Base-by-base conservation (phyloP, 2,329 filamentous ascomycete genomes). In the Hypoxylon sp. region DNA sequence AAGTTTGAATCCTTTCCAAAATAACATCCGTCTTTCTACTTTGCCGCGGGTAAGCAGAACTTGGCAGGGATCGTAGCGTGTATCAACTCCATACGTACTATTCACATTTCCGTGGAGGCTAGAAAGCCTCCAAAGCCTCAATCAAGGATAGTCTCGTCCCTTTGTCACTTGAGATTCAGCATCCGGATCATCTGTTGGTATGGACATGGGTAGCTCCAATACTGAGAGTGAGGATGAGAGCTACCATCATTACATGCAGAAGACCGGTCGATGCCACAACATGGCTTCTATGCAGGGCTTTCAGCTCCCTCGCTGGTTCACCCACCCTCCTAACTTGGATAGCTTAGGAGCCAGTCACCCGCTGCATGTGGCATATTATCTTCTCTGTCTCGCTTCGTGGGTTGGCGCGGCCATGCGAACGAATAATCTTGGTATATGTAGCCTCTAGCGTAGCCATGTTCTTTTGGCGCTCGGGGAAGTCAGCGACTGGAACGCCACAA, bases 1-100 rank as follows among this genome's bases (percentile, higher is more conserved):
- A 59, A 28, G 14, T 32, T 32, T 51, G 52, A 68, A 63, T 66
- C 63, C 66, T 68, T 66, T 50, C 58, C 50, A 50, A 44, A 44
- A 44, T 18, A 40, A 30, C 8, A 24, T 48, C 44, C 38, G 18
- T 44, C 40, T 59, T 36, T 62, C 42, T 61, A 56, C 45, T 51
- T 51, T 60, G 40, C 51, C 18, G 16, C 20, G 32, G 40, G 50
- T 50, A 40, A 40, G 26, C n/a, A 44, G 32, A 46, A 44, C 57
- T 57, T 58, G 57, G 48, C 56, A 8, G 20, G 36, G 18, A 48
- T 44, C 46, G 26, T 38, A 51, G 45, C 22, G 53, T 57, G 42
- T 44, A 54, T 20, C 42, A 22, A 32, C 49, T 51, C 33, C 48
- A 24, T 44, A 52, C 52, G 22, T 44, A 52, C 52, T 55, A 56